A percentile compares a stretch with the other conserved stretches of the same genome.
phyloP scores from a whole-genome alignment of 1,139 yeast genomes.

The Pichia sp. region DNA sequence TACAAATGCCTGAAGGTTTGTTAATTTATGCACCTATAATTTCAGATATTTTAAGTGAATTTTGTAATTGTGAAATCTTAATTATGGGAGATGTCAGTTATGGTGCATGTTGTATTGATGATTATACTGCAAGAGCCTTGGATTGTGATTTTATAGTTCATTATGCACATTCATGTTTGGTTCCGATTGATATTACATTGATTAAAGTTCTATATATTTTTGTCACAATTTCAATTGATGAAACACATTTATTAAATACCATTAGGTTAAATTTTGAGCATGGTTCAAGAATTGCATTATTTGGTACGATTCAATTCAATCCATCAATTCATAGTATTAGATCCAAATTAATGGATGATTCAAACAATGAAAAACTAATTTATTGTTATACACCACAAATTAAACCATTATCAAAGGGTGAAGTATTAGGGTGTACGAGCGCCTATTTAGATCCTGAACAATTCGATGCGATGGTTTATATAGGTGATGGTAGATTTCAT shows the following conservation, averaged over 20 bases:
- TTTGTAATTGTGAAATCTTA: slow-evolving; percentile 77
- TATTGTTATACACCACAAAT: slow-evolving; percentile 83
- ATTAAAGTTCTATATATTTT: slow-evolving; percentile 92
- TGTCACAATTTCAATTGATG: slow-evolving; percentile 88
- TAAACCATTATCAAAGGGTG: slow-evolving; percentile 90
- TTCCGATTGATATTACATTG: slow-evolving; percentile 85
- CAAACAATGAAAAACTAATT: slow-evolving; percentile 42
- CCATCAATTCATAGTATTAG: slow-evolving; percentile 83
- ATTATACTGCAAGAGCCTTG: slow-evolving; percentile 84
- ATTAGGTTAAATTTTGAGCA: slow-evolving; percentile 59
- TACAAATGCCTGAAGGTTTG: slow-evolving; percentile 97
- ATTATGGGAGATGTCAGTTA: slow-evolving; percentile 99
- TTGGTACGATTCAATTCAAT: slow-evolving; percentile 95
- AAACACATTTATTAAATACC: slow-evolving; percentile 72
- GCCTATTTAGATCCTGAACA: slow-evolving; percentile 62
- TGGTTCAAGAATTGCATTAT: slow-evolving; percentile 64
- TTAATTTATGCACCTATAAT: slow-evolving; percentile 80
- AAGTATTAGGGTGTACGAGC: slow-evolving; percentile 93
- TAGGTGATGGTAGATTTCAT: slow-evolving; percentile 97
- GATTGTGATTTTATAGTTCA: slow-evolving; percentile 94
- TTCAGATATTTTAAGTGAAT: slow-evolving; percentile 86
- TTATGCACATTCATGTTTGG: slow-evolving; percentile 95
- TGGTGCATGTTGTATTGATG: slow-evolving; percentile 98
- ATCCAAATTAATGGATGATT: slow-evolving; percentile 44
- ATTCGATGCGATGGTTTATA: slow-evolving; percentile 74